These are phyloP conservation scores for Cladosporium oxysporum DNA, from an alignment of 2,329 filamentous ascomycete genomes.

Conservation along the genomic window DNA sequence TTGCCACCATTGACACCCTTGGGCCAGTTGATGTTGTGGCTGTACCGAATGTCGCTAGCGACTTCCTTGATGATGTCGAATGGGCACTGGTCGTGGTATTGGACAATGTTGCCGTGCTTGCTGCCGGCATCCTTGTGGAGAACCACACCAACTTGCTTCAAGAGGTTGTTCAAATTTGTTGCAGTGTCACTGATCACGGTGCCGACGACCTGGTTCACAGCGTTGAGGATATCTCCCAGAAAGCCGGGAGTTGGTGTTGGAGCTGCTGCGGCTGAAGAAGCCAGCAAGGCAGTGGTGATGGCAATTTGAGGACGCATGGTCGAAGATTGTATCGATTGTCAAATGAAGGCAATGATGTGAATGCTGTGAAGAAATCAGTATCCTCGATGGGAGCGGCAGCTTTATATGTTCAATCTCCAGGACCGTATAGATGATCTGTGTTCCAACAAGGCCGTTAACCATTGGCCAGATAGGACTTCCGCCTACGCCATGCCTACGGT, in stretches of 20 bases:
- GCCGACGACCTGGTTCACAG: background rate
- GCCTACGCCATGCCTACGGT: background rate
- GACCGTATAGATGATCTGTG: background rate
- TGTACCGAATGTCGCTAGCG: background rate
- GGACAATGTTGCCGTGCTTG: constrained; percentile 2
- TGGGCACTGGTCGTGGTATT: constrained; percentile 13
- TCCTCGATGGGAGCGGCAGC: background rate
- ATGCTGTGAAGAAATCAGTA: background rate
- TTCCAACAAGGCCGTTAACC: background rate
- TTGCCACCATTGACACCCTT: constrained; percentile 17
- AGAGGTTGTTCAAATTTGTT: background rate
- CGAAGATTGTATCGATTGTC: background rate
- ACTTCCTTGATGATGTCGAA: background rate
- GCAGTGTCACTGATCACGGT: constrained; percentile 2
- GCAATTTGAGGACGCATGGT: constrained; percentile 12
- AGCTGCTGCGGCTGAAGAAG: constrained; percentile 8
- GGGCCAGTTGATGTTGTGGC: constrained; percentile 12
- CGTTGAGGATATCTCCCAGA: background rate
- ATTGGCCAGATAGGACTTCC: background rate
- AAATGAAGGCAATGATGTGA: background rate
- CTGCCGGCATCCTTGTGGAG: constrained; percentile 13
- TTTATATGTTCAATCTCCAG: background rate
- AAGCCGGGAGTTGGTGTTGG: constrained; percentile 13
- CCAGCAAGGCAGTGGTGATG: constrained; percentile 10
- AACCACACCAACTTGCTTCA: constrained; percentile 7